Evolutionary conservation across 75 land plant genomes (phyloP).

Genomic region (Chamaecyparis obtusa): DNA sequence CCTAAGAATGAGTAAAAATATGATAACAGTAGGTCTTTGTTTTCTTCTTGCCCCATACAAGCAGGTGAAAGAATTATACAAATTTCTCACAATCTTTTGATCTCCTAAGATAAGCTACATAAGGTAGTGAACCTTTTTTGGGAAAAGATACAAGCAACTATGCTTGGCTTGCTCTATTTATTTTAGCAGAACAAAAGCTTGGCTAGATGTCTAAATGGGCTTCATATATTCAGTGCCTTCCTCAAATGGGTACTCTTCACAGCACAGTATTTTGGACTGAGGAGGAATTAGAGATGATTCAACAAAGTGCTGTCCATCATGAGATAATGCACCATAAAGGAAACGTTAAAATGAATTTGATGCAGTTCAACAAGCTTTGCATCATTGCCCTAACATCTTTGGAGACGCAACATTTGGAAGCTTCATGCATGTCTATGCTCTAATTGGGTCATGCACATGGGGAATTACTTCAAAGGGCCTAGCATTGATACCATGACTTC

Average conservation of each 20-base stretch:
- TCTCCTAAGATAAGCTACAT: constrained; percentile 54
- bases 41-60: constrained; percentile 54
- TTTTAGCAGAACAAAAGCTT: constrained; percentile 59
- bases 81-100: constrained; percentile 61
- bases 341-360: constrained; percentile 50
- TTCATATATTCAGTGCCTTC: constrained; percentile 68
- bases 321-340: constrained; percentile 60
- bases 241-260: constrained; percentile 56
- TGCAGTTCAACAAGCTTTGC: constrained; percentile 47
- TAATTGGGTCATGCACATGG: constrained; percentile 6
- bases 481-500: too few relatives aligned
- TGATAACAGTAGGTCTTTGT: constrained; percentile 66
- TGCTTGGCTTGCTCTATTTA: constrained; percentile 70
- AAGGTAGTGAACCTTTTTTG: constrained; percentile 39
- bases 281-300: constrained; percentile 67
- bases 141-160: constrained; percentile 40
- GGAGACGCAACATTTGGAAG: constrained; percentile 35
- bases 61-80: constrained; percentile 72
- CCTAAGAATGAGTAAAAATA: too few relatives aligned
- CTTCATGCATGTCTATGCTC: constrained; percentile 78
- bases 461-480: too few relatives aligned
- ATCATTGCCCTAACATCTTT: constrained; percentile 48
- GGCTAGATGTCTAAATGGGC: constrained; percentile 87
- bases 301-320: constrained; percentile 49
- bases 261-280: constrained; percentile 74